Percentiles rank a stretch among this genome's conserved stretches.
Evolutionary conservation across 192 early-diverging fungal species (phyloP).

Genomic region (Phlyctochytrium planicorne): DNA sequence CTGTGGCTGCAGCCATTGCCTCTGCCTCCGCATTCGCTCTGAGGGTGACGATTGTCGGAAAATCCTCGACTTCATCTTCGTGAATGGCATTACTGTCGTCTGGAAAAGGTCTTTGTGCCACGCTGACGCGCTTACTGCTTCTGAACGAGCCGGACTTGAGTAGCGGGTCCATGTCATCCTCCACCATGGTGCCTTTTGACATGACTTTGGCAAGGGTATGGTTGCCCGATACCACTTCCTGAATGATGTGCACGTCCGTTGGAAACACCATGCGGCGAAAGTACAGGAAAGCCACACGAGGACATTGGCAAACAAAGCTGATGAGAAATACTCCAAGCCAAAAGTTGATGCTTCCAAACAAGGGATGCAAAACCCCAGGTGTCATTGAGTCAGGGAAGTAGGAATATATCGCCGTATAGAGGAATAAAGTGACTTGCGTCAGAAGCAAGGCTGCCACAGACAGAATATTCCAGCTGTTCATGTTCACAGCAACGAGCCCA

Average conservation of each 20-base stretch:
- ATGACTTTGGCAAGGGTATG: constrained; percentile 7
- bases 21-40: background rate
- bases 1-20: background rate
- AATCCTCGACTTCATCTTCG: background rate
- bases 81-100: background rate
- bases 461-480: constrained; percentile 71
- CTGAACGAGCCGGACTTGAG: too few relatives aligned
- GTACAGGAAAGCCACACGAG: constrained; percentile 69
- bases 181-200: background rate
- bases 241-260: constrained; percentile 81
- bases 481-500: constrained; percentile 72
- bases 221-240: too few relatives aligned
- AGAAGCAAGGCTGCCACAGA: constrained; percentile 36
- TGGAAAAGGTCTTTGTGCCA: background rate
- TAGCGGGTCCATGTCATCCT: background rate
- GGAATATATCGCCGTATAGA: constrained; percentile 64
- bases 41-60: background rate
- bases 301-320: constrained; percentile 65
- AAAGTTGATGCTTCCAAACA: constrained; percentile 66
- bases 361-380: constrained; percentile 50
- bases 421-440: constrained; percentile 53
- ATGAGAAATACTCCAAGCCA: constrained; percentile 68
- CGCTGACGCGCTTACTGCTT: background rate
- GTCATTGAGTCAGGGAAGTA: constrained; percentile 47
- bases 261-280: constrained; percentile 69